Conservation (phyloP, 1,284 basidiomycete genomes). For the Cutaneotrichosporon spelunceum region DNA sequence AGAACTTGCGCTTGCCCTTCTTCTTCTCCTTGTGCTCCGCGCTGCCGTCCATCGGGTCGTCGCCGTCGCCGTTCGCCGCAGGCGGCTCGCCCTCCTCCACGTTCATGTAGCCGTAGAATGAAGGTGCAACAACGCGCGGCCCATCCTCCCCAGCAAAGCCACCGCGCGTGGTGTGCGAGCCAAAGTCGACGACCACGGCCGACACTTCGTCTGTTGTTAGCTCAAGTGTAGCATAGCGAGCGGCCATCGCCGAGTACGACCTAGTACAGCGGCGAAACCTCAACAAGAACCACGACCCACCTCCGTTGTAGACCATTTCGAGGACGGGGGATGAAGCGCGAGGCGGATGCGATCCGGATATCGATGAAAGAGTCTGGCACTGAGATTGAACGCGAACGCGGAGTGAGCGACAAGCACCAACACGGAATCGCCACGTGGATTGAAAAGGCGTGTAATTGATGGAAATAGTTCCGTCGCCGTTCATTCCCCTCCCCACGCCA, state of each 20-base stretch:
- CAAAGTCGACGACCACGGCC: conserved; percentile 92
- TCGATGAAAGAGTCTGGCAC: not conserved
- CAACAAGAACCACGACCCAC: conserved; percentile 23
- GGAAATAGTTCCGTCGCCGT: not conserved
- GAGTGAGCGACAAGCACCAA: not conserved
- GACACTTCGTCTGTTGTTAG: conserved; percentile 61
- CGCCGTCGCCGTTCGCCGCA: conserved; percentile 49
- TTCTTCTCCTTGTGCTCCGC: conserved; percentile 45
- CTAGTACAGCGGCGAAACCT: not conserved
- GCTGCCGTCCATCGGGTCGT: conserved; percentile 23
- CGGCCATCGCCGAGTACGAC: not conserved
- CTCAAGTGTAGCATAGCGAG: not conserved
- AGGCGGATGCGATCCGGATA: conserved; percentile 12
- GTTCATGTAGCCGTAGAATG: conserved; percentile 76
- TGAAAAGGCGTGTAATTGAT: not conserved
- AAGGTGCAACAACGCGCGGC: conserved; percentile 86
- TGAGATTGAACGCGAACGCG: not conserved
- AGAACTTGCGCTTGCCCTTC: conserved; percentile 61
- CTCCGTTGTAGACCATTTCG: conserved; percentile 51
- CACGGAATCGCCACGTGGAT: not conserved
- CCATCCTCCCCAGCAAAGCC: conserved; percentile 98
- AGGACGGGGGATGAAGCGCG: not conserved
- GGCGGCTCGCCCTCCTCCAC: conserved; percentile 26
- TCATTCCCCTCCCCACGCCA: not conserved
- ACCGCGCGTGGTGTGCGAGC: conserved; percentile 80